Base-by-base conservation (phyloP, 2,329 filamentous ascomycete genomes). In the Madurella fahalii region DNA sequence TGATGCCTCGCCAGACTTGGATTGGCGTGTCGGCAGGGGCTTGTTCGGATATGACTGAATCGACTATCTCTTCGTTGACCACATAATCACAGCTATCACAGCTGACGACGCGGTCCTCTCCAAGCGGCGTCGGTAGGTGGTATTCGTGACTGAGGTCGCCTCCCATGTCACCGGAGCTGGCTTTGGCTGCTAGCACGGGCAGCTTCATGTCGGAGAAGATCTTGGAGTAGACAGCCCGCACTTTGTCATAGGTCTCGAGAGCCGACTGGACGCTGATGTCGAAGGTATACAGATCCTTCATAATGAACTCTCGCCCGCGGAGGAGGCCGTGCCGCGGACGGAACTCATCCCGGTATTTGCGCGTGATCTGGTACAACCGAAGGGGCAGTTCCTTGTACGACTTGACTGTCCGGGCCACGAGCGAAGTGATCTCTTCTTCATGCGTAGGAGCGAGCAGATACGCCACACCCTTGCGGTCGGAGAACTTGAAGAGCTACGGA, bases 241-340 rank as follows among this genome's bases (percentile, higher is more conserved):
- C 90, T 41, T 84, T 74, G 7, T 82, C 72, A 63, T 99, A 99
- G 0, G 93, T 96, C 47, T 81, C 72, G n/a, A 92, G 74, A 1
- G 93, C 93, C n/a, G 81, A 74, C 25, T 81, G 72, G 0, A 77
- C 68, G 4, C 79, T 86, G 37, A 79, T 74, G 66, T 99, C 94
- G 66, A 99, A 99, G 0, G 92, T 96, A 69, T 99, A 99, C 1
- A 99, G 80, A 69, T 99, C 94, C 71, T 99, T 99, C 94, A 99
- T 99, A 63, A 90, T 74, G 65, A 99, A 99, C 66, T 99, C 94
- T 58, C 91, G 85, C 1, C 90, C 88, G 9, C 94, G 85, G 9
- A 99, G 76, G 2, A 99, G 77, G 12, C 94, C 94, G 63, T 95
- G 89, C 32, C 94, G 83, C 17, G 94, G 94, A 25, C 94, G 82